Base-by-base conservation (phyloP, 2,329 filamentous ascomycete genomes). In the Tolypocladium pustulatum region DNA sequence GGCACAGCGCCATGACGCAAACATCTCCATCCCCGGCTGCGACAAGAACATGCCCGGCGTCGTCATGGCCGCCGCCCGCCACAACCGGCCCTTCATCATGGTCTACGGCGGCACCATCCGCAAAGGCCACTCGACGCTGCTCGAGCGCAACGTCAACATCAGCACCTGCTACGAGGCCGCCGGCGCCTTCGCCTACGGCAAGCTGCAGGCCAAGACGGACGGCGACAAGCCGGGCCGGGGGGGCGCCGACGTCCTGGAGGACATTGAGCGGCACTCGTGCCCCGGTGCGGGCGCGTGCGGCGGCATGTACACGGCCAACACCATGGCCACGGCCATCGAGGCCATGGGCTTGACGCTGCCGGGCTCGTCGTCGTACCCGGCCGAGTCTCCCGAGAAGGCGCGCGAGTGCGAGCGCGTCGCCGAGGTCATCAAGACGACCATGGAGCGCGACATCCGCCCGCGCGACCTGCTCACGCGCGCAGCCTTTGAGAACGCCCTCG, bases 21-120 rank as follows among this genome's bases (percentile, higher is more conserved):
- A 92, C 72, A 92, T 97, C 71, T 86, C 90, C 36, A 93, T 97
- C 65, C 91, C 93, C 0, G 92, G 92, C 13, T 97, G 92, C 72
- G 92, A 97, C 77, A 97, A 97, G 82, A 97, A 97, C 73, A 97
- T 97, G 93, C 92, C 92, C 0, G 92, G 92, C 63, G 88, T 90
- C 20, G 80, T 94, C 62, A 96, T 96, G 87, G 91, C 89, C 0
- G 91, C 94, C 68, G 90, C 90, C 17, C 84, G 93, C 59, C 90
- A 95, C 75, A 97, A 97, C 74, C 83, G 93, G 12, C 93, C 93
- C 4, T 94, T 91, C 54, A 78, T 97, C 69, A 96, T 97, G 91
- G 88, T 97, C 60, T 97, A 97, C 71, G 93, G 93, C 56, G 93
- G 93, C 43, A 90, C 90, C 20, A 97, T 96, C 67, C 85, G 86